Percentiles rank a stretch among this genome's conserved stretches.
Conservation (phyloP, 768 basidiomycete genomes). For the Dacryopinax primogenitus region DNA sequence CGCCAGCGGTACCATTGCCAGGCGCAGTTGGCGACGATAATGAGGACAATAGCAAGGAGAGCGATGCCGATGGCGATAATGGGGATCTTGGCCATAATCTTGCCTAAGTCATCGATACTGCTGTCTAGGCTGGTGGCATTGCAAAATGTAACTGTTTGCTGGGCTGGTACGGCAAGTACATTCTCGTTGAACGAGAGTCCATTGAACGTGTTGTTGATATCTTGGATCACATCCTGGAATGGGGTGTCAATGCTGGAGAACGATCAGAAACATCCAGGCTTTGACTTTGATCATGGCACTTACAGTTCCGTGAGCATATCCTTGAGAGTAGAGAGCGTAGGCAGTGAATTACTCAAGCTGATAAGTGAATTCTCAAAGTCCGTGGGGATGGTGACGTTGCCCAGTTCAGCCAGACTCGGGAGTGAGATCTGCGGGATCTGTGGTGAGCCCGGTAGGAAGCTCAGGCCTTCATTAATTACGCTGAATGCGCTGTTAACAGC, state of each 20-base stretch:
- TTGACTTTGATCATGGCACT: slow-evolving; percentile 23
- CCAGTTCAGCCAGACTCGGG: slow-evolving; percentile 58
- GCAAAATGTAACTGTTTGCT: slow-evolving; percentile 63
- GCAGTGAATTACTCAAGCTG: slow-evolving; percentile 68
- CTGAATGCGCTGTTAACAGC: slow-evolving; percentile 51
- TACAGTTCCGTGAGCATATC: slow-evolving; percentile 53
- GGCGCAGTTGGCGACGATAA: slow-evolving; percentile 58
- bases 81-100: slow-evolving; percentile 62
- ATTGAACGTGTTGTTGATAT: slow-evolving; percentile 76
- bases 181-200: slow-evolving; percentile 60
- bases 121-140: slow-evolving; percentile 48
- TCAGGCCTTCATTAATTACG: slow-evolving; percentile 62
- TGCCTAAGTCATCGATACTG: slow-evolving; percentile 71
- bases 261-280: not conserved
- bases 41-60: slow-evolving; percentile 53
- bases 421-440: slow-evolving; percentile 56
- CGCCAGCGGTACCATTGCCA: slow-evolving; percentile 87
- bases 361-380: slow-evolving; percentile 59
- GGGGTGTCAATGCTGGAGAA: slow-evolving; percentile 61
- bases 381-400: slow-evolving; percentile 68
- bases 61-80: slow-evolving; percentile 69
- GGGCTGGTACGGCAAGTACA: slow-evolving; percentile 61
- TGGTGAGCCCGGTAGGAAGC: slow-evolving; percentile 42
- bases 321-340: slow-evolving; percentile 64
- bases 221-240: slow-evolving; percentile 74